Percentiles rank a stretch among this genome's conserved stretches.
These are phyloP conservation scores for Epichloe gansuensis DNA, from an alignment of 2,329 filamentous ascomycete genomes.

Conservation along the genomic window DNA sequence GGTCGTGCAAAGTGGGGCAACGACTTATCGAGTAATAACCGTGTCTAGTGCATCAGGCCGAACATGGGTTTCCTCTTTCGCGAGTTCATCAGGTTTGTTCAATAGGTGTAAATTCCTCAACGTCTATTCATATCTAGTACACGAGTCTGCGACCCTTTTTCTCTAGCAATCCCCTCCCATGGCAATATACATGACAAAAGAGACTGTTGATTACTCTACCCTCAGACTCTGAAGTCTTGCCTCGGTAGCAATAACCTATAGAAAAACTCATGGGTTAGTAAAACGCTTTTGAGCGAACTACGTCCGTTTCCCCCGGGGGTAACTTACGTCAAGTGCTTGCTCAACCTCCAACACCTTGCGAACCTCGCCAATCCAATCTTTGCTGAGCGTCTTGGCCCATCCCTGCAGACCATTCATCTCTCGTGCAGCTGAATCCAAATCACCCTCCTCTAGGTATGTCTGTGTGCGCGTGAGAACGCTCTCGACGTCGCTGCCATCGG, in stretches of 20 bases:
- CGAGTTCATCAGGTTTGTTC: background rate
- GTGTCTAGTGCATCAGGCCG: too few species aligned
- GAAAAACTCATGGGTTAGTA: slow-evolving; percentile 10
- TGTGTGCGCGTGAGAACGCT: slow-evolving; percentile 84
- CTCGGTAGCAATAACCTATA: slow-evolving; percentile 76
- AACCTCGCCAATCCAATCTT: slow-evolving; percentile 86
- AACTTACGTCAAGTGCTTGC: slow-evolving; percentile 85
- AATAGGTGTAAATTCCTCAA: slow-evolving; percentile 3
- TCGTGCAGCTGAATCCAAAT: slow-evolving; percentile 78
- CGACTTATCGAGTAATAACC: background rate
- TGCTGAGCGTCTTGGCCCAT: slow-evolving; percentile 90
- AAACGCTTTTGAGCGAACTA: too few species aligned
- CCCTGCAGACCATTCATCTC: slow-evolving; percentile 90
- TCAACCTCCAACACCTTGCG: slow-evolving; percentile 87
- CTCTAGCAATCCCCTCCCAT: slow-evolving; percentile 12
- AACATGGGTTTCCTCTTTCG: too few species aligned
- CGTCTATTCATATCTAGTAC: slow-evolving; percentile 26
- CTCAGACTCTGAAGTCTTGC: slow-evolving; percentile 78
- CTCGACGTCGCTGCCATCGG: slow-evolving; percentile 81
- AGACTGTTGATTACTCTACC: slow-evolving; percentile 47
- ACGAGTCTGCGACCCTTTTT: slow-evolving; percentile 18
- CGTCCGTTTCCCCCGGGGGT: background rate
- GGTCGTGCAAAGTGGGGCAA: background rate
- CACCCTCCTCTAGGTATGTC: slow-evolving; percentile 80
- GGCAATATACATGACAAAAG: slow-evolving; percentile 24